Base-by-base conservation (phyloP, 345 rosid genomes). In the Raphanus raphanistrum region DNA sequence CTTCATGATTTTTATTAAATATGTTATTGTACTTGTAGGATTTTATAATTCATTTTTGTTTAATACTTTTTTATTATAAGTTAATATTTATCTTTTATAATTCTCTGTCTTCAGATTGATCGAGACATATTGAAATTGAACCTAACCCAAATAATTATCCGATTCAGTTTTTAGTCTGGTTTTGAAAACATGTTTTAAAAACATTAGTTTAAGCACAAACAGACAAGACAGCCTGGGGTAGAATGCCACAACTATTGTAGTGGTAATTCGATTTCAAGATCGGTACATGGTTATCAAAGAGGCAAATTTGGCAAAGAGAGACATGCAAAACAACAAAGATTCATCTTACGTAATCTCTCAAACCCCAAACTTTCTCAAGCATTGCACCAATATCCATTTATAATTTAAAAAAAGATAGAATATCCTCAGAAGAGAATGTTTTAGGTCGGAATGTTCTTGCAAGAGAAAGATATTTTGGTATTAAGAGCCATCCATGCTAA, bases 401-500 rank as follows among this genome's bases (percentile, higher is more conserved):
- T 72, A 80, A 41, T 13, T 3, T 5, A 11, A 2, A 27, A 7
- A 66, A 48, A 17, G 27, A 36, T 10, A 2, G 62, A 54, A 52
- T 15, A 79, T 25, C 38, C 71, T 52, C 31, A 68, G 28, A 62
- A 27, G 29, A 63, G 33, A 62, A 68, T 79, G 62, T 43, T 77
- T 64, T 45, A 41, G 16, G 76, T 50, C 54, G 65, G 27, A 60
- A 38, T 21, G 17, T 27, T 63, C 45, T 6, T 76, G 80, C 65
- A 50, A 78, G 55, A 58, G 71, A 31, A 52, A 38, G 63, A 8
- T 8, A 38, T 38, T 65, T 58, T 33, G n/a, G 36, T 74, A 63
- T 85, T 82, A 94, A 69, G 89, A 81, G 74, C 84, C 82, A 74
- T 89, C 98, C 98, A 95, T 95, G n/a, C 85, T 60, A 79, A 85